These are phyloP conservation scores for Stramenopiles sp. DNA, from an alignment of 352 stramenopile species.

Conservation along the genomic window DNA sequence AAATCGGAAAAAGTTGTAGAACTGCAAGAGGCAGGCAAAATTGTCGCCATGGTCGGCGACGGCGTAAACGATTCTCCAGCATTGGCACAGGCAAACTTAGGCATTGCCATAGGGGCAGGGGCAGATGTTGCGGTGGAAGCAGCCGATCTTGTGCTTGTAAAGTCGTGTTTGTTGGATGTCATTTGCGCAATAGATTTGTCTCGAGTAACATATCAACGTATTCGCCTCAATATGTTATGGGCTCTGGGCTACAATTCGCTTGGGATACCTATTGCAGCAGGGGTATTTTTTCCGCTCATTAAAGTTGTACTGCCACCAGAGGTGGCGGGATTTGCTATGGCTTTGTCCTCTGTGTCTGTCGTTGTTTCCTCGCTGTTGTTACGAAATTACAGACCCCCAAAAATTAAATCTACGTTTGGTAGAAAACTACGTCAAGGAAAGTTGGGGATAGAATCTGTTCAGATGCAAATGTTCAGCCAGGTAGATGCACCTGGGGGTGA, in stretches of 20 bases:
- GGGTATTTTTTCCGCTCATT: slow-evolving; percentile 77
- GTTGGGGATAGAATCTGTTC: background rate
- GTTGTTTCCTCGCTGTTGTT: slow-evolving; percentile 80
- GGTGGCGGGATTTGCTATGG: slow-evolving; percentile 85
- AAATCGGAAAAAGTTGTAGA: slow-evolving; percentile 80
- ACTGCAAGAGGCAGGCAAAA: slow-evolving; percentile 58
- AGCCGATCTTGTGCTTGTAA: slow-evolving; percentile 71
- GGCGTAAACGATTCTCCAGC: slow-evolving; percentile 97
- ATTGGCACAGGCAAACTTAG: slow-evolving; percentile 87
- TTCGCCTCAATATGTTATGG: slow-evolving; percentile 91
- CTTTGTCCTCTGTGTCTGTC: slow-evolving; percentile 83
- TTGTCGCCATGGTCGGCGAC: slow-evolving; percentile 90
- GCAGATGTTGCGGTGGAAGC: slow-evolving; percentile 94
- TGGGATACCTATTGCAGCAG: slow-evolving; percentile 83
- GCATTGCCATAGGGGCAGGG: slow-evolving; percentile 80
- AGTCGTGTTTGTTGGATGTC: slow-evolving; percentile 61
- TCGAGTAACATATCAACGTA: slow-evolving; percentile 82
- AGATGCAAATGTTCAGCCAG: background rate
- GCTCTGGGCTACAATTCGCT: slow-evolving; percentile 93
- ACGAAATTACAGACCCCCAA: slow-evolving; percentile 60
- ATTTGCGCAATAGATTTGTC: slow-evolving; percentile 86
- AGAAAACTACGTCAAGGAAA: background rate
- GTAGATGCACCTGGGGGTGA: background rate
- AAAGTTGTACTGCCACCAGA: slow-evolving; percentile 78
- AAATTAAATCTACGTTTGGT: background rate